Conservation (phyloP, 306 rosid genomes). For the Vigna radiata region DNA sequence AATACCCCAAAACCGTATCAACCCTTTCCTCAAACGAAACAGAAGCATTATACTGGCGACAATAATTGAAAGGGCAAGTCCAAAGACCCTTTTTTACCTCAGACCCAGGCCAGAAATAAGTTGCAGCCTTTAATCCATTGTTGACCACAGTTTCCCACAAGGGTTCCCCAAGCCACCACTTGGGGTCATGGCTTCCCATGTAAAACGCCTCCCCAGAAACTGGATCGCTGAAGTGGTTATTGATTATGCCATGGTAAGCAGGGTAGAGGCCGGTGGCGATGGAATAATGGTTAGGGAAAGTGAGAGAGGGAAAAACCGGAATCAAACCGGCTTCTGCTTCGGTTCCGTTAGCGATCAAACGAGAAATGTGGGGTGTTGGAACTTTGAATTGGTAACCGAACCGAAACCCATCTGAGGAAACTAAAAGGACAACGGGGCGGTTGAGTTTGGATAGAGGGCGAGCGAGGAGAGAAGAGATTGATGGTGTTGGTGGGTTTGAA, state of each 20-base stretch:
- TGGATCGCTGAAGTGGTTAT: slow-evolving; percentile 84
- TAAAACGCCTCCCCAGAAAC: slow-evolving; percentile 66
- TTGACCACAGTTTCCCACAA: slow-evolving; percentile 87
- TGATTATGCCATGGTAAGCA: slow-evolving; percentile 85
- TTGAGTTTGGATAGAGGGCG: slow-evolving; percentile 73
- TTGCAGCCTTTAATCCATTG: slow-evolving; percentile 81
- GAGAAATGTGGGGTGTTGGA: slow-evolving; percentile 66
- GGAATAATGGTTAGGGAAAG: slow-evolving; percentile 95
- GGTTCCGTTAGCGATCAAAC: slow-evolving; percentile 83
- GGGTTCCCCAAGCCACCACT: slow-evolving; percentile 99
- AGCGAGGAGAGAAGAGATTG: slow-evolving; percentile 31
- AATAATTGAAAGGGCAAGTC: slow-evolving; percentile 66
- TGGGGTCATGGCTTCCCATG: slow-evolving; percentile 82
- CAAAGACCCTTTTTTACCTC: slow-evolving; percentile 96
- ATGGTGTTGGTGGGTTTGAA: slow-evolving; percentile 7
- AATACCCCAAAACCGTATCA: slow-evolving; percentile 63
- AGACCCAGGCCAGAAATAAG: slow-evolving; percentile 96
- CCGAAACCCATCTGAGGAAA: slow-evolving; percentile 95
- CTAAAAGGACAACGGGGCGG: slow-evolving; percentile 67
- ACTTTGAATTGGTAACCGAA: slow-evolving; percentile 97
- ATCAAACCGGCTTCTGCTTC: slow-evolving; percentile 89
- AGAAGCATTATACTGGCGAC: slow-evolving; percentile 68
- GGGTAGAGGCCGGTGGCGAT: slow-evolving; percentile 97
- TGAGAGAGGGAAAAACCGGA: slow-evolving; percentile 87
- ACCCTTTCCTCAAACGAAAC: slow-evolving; percentile 88